Percentiles rank a stretch among this genome's conserved stretches.
Conservation (phyloP, 2,329 filamentous ascomycete genomes). For the Lachnellula cervina region DNA sequence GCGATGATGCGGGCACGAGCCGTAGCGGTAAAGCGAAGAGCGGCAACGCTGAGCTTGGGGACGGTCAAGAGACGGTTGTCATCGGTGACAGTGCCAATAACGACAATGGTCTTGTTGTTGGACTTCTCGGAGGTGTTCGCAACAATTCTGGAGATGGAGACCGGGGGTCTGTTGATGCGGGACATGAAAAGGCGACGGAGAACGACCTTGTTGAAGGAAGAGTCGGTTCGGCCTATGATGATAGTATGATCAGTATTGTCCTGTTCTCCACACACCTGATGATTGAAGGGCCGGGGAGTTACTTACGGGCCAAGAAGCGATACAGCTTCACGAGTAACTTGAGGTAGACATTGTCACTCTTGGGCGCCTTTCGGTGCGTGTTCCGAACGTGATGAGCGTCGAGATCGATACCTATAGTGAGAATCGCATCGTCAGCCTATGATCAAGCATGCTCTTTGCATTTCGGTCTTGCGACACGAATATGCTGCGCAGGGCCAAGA, state of each 20-base stretch:
- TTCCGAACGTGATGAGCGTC: slow-evolving; percentile 63
- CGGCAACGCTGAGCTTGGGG: slow-evolving; percentile 90
- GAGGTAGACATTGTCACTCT: slow-evolving; percentile 97
- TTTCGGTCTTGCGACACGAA: slow-evolving; percentile 31
- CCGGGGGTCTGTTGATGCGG: slow-evolving; percentile 93
- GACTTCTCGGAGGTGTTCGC: slow-evolving; percentile 59
- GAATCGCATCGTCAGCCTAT: slow-evolving; percentile 57
- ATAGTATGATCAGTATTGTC: slow-evolving; percentile 1
- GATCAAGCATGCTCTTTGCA: slow-evolving; percentile 59
- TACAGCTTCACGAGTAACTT: slow-evolving; percentile 98
- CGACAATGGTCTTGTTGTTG: slow-evolving; percentile 81
- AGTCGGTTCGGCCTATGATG: slow-evolving; percentile 81
- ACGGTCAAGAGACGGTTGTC: slow-evolving; percentile 90
- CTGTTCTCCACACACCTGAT: not conserved
- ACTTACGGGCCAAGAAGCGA: slow-evolving; percentile 92
- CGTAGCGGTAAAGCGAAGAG: slow-evolving; percentile 93
- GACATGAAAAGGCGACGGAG: slow-evolving; percentile 98
- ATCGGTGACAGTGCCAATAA: slow-evolving; percentile 94
- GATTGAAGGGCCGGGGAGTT: not conserved
- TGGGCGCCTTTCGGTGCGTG: slow-evolving; percentile 87
- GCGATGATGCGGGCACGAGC: slow-evolving; percentile 90
- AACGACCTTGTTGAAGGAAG: slow-evolving; percentile 97
- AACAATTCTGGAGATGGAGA: slow-evolving; percentile 88
- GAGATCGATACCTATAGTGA: slow-evolving; percentile 63
- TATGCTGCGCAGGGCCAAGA: slow-evolving; percentile 30